Percentiles rank a stretch among this genome's conserved stretches.
Evolutionary conservation across 164 flowering plant genomes (phyloP).

Genomic region (Umbellularia californica): DNA sequence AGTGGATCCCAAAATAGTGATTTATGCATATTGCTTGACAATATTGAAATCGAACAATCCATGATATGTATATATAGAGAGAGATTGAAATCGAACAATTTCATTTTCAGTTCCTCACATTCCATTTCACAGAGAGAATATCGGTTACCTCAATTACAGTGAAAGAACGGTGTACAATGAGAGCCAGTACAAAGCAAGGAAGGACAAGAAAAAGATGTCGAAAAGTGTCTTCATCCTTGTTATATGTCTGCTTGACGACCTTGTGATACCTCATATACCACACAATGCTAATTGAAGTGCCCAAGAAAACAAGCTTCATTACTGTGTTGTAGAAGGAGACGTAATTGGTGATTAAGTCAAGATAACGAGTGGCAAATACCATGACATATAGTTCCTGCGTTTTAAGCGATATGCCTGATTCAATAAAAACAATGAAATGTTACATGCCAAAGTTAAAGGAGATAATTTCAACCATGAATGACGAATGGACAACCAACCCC

Average conservation of each 20-base stretch:
- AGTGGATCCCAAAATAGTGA: neutral
- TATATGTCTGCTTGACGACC: conserved; percentile 48
- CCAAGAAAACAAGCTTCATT: conserved; percentile 61
- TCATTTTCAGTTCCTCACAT: neutral
- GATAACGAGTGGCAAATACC: conserved; percentile 49
- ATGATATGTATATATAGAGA: no score
- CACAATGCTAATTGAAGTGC: conserved; percentile 44
- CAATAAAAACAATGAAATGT: conserved; percentile 8
- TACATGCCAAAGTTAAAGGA: neutral
- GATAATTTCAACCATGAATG: neutral
- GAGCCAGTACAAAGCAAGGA: conserved; percentile 44
- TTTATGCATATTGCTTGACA: neutral
- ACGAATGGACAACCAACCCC: no score
- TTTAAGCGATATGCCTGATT: conserved; percentile 57
- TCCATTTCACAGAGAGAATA: neutral
- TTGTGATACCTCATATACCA: conserved; percentile 67
- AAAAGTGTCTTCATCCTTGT: conserved; percentile 53
- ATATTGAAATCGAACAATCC: neutral
- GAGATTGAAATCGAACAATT: neutral
- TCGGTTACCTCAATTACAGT: conserved; percentile 35
- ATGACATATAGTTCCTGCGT: conserved; percentile 63
- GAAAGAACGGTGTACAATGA: conserved; percentile 31
- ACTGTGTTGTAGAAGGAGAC: conserved; percentile 47
- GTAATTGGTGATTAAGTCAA: conserved; percentile 43
- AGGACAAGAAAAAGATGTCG: conserved; percentile 39